A percentile compares a stretch with the other conserved stretches of the same genome.
Conservation (phyloP, 176 grass and related monocot species). For the Musa itinerans region DNA sequence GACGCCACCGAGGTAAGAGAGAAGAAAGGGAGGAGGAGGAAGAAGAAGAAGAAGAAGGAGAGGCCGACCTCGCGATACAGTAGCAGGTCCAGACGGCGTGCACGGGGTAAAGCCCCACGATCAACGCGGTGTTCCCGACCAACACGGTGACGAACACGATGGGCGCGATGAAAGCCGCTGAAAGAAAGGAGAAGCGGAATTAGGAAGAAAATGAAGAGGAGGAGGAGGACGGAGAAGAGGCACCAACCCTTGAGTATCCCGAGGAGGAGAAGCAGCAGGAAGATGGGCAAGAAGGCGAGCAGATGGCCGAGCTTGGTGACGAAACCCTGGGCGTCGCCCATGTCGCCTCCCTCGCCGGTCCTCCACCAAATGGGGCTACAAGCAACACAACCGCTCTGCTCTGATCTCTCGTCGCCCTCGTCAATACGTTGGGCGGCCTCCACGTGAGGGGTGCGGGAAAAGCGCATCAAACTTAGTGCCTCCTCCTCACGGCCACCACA, state of each 20-base stretch:
- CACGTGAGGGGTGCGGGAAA: too few species aligned
- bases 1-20: too few species aligned
- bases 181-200: neutral
- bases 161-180: slow-evolving; percentile 6
- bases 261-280: slow-evolving; percentile 15
- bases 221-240: neutral
- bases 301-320: neutral
- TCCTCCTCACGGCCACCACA: too few species aligned
- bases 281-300: slow-evolving; percentile 12
- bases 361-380: too few species aligned
- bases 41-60: neutral
- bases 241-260: slow-evolving; percentile 9
- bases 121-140: slow-evolving; percentile 5
- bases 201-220: neutral
- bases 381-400: too few species aligned
- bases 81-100: slow-evolving; percentile 20
- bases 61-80: slow-evolving; percentile 2
- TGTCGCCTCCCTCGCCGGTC: neutral
- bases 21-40: neutral
- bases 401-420: too few species aligned
- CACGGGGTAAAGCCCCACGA: slow-evolving; percentile 6
- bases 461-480: too few species aligned
- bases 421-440: too few species aligned
- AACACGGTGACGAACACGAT: slow-evolving; percentile 16
- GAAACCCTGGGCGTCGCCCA: neutral